Base-by-base conservation (phyloP, 345 rosid genomes). In the Jatropha curcas region DNA sequence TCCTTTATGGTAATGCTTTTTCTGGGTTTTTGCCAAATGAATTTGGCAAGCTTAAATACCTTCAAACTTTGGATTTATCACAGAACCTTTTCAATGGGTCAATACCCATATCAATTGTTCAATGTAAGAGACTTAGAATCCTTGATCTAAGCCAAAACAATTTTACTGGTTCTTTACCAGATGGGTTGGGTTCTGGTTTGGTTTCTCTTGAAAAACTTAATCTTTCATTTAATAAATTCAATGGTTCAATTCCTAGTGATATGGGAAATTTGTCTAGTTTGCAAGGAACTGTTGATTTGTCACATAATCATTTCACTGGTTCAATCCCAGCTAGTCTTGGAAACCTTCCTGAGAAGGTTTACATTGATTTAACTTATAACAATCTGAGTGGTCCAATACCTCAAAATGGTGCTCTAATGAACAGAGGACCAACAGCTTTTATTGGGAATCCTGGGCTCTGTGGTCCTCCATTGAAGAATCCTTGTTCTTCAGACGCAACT, bases 271-370 rank as follows among this genome's bases (percentile, higher is more conserved):
- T 91, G 83, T 92, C 98, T 68, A 86, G 82, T 59, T 70, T 92
- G 64, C 99, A 95, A 90, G 99, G 97, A 65, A 95, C 98, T 69
- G 96, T 83, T 81, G 99, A 95, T 86, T 88, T 93, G 82, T 91
- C 98, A 65, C 99, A 90, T 77, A 95, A 93, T 77, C 74, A 76
- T 51, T 89, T 95, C 69, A 33, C 71, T 41, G 97, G 96, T 71
- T 78, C 82, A 19, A 95, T 95, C 86, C 97, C 97, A 6, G 83
- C 92, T 84, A 87, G 90, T 35, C 82, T 95, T 7, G 97, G 97
- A 8, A 87, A 81, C 82, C 90, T 95, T 71, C 97, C 96, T 17
- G 96, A 93, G 83, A 95, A 91, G 86, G 99, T 95, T 62, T 95
- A 95, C 76, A 90, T 93, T 74, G 98, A 93, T 81, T 82, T 95